Base-by-base conservation (phyloP, 768 basidiomycete genomes). In the Lactifluus rugatus region DNA sequence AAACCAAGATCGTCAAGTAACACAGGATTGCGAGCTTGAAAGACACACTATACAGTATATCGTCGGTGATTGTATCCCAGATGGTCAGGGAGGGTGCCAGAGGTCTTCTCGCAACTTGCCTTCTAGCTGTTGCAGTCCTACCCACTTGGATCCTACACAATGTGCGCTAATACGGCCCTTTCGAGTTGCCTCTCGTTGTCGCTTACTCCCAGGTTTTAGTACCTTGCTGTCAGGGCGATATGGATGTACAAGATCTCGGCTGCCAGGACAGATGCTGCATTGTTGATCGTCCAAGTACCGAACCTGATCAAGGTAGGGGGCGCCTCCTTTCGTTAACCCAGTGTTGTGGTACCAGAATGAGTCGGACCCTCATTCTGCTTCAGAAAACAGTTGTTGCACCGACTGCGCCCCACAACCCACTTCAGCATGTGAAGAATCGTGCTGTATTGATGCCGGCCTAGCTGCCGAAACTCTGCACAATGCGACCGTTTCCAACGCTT, bases 51-150 rank as follows among this genome's bases (percentile, higher is more conserved):
- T 48, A 26, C 42, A 48, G 13, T 11, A 55, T 31, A 31, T 31
- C 2, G 37, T 57, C n/a, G 49, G 53, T 10, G 56, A 55, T n/a
- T 47, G 56, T 39, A 54, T 54, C 14, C 56, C 56, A 26, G 55
- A 57, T 19, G 48, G 48, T 46, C 23, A 39, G 42, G 53, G 56
- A 1, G 56, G 48, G 21, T 63, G 60, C 45, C 51, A 61, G 26
- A 25, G 62, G 14, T 39, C 60, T 16, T 19, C 25, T 3, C 39
- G 16, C 13, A 31, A 17, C 17, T 48, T 34, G 9, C 41, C 37
- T 51, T 26, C 47, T 6, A 34, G 55, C 23, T 48, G n/a, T 37
- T 44, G 34, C 26, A 14, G 39, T 14, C 47, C 47, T n/a, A 7
- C 37, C 5, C 31, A 28, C 31, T 21, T 17, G 11, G 54, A n/a